phyloP scores from a whole-genome alignment of 768 basidiomycete genomes.

The Gelatoporia subvermispora region DNA sequence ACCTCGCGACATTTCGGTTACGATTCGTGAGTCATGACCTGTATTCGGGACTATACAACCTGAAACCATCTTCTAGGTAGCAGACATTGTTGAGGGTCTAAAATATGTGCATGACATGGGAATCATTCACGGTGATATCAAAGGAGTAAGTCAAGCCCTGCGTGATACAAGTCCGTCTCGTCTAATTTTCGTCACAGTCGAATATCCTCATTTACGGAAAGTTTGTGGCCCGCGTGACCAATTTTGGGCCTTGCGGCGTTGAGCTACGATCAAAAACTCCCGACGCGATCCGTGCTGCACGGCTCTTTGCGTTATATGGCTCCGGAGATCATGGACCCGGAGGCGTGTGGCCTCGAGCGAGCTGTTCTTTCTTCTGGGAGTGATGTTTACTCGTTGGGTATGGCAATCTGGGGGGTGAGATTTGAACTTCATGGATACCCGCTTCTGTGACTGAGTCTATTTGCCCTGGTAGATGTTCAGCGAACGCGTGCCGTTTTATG shows the following conservation, averaged over 20 bases:
- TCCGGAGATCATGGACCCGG: constrained; percentile 15
- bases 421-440: too few relatives aligned
- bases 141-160: constrained; percentile 12
- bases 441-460: neutral
- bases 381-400: constrained; percentile 17
- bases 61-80: constrained; percentile 5
- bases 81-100: constrained; percentile 15
- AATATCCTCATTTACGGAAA: constrained; percentile 19
- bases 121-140: constrained; percentile 22
- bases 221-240: constrained; percentile 13
- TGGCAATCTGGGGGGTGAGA: constrained; percentile 14
- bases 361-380: constrained; percentile 3
- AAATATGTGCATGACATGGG: constrained; percentile 17
- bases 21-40: constrained; percentile 6
- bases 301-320: constrained; percentile 17
- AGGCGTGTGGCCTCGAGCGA: neutral
- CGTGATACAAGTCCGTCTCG: too few relatives aligned
- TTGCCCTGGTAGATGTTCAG: neutral
- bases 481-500: neutral
- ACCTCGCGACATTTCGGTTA: constrained; percentile 7
- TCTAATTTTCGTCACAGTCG: too few relatives aligned
- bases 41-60: neutral
- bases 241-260: constrained; percentile 20
- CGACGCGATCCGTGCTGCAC: neutral
- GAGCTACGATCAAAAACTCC: constrained; percentile 2